Base-by-base conservation (phyloP, 1,139 yeast species). In the Yamadazyma epiphylla region DNA sequence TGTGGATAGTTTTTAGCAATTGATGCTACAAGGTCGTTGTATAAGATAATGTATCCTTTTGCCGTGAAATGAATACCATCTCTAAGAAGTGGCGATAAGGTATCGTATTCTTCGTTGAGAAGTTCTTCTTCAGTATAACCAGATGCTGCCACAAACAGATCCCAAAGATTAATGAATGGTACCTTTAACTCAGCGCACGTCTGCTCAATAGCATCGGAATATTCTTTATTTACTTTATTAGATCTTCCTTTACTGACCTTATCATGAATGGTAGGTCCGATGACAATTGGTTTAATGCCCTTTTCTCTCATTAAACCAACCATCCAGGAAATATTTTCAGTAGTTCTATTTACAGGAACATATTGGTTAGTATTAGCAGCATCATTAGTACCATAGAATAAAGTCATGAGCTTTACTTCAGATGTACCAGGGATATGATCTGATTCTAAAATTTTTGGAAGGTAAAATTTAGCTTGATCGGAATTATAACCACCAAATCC, bases 361-460 rank as follows among this genome's bases (percentile, higher is more conserved):
- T 62, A 60, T 49, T 83, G 94, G 14, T 61, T 54, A 5, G 56
- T 49, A 22, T 65, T 67, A 3, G 61, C 43, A 0, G 86, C 33
- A 51, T 86, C 95, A 47, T 86, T 86, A 8, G 94, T 71, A 1
- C 95, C 95, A 43, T 83, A 75, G 52, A 80, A 84, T 3, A 86
- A 57, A 0, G 78, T 70, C 38, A 74, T 65, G 20, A 81, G 42
- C 35, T 54, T 50, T 31, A 60, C 38, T 31, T 54, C 54, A 11
- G 57, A 48, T 19, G 41, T 36, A 3, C 46, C 40, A 3, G 42
- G 24, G 15, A 54, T 57, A 33, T 61, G 54, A 34, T 75, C 82
- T 1, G 56, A 48, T 12, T 58, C 52, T 20, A 80, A 50, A 13
- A 80, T 54, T 29, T 62, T 53, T 2, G 77, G 77, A 11, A 77